Evolutionary conservation across 2,329 filamentous ascomycete genomes (phyloP), one percentile per base, ranked within the genome.

Genomic region (Colletotrichum tabaci): DNA sequence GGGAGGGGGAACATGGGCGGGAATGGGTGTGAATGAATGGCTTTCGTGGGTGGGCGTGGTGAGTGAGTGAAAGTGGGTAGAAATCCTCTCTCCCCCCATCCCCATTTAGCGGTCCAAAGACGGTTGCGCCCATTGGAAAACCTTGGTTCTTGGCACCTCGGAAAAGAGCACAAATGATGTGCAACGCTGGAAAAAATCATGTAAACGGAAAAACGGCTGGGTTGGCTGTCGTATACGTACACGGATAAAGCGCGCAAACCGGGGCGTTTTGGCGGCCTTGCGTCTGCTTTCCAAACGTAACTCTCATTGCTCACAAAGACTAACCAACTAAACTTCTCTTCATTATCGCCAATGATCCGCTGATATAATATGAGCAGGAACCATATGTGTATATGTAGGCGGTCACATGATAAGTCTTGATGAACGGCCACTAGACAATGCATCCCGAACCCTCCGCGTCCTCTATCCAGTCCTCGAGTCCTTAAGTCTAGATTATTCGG

Each of bases 311-410:
- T 68, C 44, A 56, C 26, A 42, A 40, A 53, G 13, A 52, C 53
- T 58, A 66, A 26, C 8, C 56, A 56, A 13, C 8, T 30, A 55
- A 30, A 18, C 23, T 61, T 53, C n/a, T 67, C 40, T 9, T 9
- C 35, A 40, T 58, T 26, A 47, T 52, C n/a, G 21, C 57, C 66
- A 21, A 56, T 66, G 30, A 42, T 62, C 67, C 35, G n/a, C 50
- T 21, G 30, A 61, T 44, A 49, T 66, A 52, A n/a, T 47, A 44
- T 4, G 23, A 42, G 23, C 52, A 53, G 46, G 42, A 40, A 46
- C 18, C 58, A 71, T 68, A 16, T 68, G 30, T 50, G 40, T 47
- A 62, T 68, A 42, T 50, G 40, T 47, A 62, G 62, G 64, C 44
- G 13, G 58, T 53, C 65, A 58, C 26, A 38, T 71, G 38, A 46